These are phyloP conservation scores for Amoebophrya sp. DNA, from an alignment of 169 alveolate genomes.

Conservation along the genomic window DNA sequence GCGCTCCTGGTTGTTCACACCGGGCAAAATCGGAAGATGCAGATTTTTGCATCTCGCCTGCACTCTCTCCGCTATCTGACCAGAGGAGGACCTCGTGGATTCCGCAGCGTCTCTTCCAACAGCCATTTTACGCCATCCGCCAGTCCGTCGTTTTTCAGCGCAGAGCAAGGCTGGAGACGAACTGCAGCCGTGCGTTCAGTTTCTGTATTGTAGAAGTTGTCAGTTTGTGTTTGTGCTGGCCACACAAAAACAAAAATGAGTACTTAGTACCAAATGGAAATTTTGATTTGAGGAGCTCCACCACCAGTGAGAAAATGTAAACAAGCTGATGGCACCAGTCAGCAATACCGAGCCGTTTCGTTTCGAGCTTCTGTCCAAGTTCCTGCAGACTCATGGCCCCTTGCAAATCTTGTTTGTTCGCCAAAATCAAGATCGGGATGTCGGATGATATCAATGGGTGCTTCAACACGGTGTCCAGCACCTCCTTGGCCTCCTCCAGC, in stretches of 20 bases:
- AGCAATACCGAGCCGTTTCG: not conserved
- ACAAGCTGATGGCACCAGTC: no score
- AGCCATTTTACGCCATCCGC: not conserved
- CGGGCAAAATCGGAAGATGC: no score
- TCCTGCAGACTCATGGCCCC: not conserved
- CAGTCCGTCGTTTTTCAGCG: conserved; percentile 14
- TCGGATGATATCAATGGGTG: not conserved
- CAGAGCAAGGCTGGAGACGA: not conserved
- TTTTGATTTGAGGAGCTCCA: no score
- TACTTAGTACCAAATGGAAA: no score
- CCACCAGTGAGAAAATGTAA: no score
- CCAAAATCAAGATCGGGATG: not conserved
- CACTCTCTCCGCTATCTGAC: not conserved
- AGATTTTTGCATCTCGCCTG: no score
- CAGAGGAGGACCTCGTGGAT: not conserved
- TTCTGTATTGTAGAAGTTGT: no score
- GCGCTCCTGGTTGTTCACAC: no score
- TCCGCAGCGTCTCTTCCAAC: not conserved
- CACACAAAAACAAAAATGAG: no score
- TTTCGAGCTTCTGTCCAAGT: not conserved
- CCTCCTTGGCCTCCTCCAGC: not conserved
- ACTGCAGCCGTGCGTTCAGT: no score
- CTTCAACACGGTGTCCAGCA: not conserved
- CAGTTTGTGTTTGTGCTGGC: no score
- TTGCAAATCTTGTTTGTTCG: not conserved